Evolutionary conservation across 192 early-diverging fungal genomes (phyloP), one percentile per base, ranked within the genome.

Genomic region (Backusella psychrophila): DNA sequence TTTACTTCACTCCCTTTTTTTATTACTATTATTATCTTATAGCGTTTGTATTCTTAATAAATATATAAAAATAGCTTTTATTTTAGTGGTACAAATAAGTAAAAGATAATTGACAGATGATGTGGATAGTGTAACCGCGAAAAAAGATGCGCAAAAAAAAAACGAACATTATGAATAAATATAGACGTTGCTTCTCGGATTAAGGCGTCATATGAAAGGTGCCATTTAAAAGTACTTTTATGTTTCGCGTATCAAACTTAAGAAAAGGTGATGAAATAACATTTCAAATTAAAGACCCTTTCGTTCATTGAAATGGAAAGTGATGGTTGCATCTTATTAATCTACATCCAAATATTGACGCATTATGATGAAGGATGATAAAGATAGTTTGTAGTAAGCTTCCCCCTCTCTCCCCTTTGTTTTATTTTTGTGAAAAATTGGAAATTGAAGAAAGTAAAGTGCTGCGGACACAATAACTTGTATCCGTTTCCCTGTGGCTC

Each of bases 91-190:
- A 49, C 46, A 19, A 59, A 59, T 12, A 23, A 23, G 8, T 59
- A 59, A 59, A 59, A 59, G 26, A 59, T 59, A 59, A 59, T 59
- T 59, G 53, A 63, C 56, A 63, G 56, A 29, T 63, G 56, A 29
- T 29, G 4, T 1, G 23, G n/a, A 56, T 56, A 44, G 53, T 56
- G 9, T 56, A 56, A 56, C 53, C 7, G 1, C 23, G 21, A 56
- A n/a, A 26, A 63, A 59, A 59, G 11, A 26, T 21, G 53, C n/a
- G n/a, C 23, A 59, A 59, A 26, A 21, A 26, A 21, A 23, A 53
- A 53, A 6, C 0, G 9, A 2, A 4, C 26, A 9, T 63, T 3
- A 3, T 59, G 9, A 26, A 4, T 21, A 56, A 15, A 44, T 4
- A 44, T 19, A 19, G 4, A 63, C 26, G 56, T 63, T 11, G 42